phyloP scores from a whole-genome alignment of 2,329 filamentous ascomycete species.

The Stachybotrys chartarum region DNA sequence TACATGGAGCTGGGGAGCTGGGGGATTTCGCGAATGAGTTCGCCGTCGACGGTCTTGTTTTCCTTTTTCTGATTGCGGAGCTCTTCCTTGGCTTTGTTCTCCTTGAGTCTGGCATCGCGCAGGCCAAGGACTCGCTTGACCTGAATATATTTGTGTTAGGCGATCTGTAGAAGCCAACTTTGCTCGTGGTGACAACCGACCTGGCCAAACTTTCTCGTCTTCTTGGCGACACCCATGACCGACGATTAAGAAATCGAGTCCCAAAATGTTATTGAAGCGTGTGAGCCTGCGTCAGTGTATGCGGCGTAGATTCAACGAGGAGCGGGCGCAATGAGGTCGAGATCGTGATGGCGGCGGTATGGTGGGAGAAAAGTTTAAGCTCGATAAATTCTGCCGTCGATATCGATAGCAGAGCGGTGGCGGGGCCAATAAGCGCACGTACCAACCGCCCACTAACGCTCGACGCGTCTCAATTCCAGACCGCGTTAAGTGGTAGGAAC shows the following conservation, averaged over 20 bases:
- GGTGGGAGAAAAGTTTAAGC: slow-evolving; percentile 13
- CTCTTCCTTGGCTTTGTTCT: slow-evolving; percentile 66
- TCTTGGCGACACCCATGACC: slow-evolving; percentile 80
- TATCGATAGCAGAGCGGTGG: slow-evolving; percentile 17
- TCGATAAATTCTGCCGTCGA: slow-evolving; percentile 17
- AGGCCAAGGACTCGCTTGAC: slow-evolving; percentile 80
- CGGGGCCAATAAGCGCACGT: slow-evolving; percentile 18
- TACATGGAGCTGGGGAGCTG: slow-evolving; percentile 80
- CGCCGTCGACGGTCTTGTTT: slow-evolving; percentile 46
- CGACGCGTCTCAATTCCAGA: slow-evolving; percentile 24
- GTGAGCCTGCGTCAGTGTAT: no score
- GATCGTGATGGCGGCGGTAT: not conserved
- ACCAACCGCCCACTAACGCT: slow-evolving; percentile 9
- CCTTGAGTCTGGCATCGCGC: slow-evolving; percentile 73
- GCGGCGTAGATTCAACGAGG: no score
- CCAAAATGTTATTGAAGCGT: not conserved
- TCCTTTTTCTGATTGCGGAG: slow-evolving; percentile 49
- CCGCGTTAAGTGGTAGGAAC: slow-evolving; percentile 29
- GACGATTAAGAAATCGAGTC: not conserved
- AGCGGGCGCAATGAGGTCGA: not conserved
- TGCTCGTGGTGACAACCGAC: slow-evolving; percentile 25
- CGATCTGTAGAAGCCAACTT: no score
- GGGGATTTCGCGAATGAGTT: slow-evolving; percentile 70
- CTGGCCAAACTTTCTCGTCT: slow-evolving; percentile 82
- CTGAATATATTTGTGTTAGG: slow-evolving; percentile 16